These are phyloP conservation scores for Kodamaea leandrae DNA, from an alignment of 805 yeast genomes.

Conservation along the genomic window DNA sequence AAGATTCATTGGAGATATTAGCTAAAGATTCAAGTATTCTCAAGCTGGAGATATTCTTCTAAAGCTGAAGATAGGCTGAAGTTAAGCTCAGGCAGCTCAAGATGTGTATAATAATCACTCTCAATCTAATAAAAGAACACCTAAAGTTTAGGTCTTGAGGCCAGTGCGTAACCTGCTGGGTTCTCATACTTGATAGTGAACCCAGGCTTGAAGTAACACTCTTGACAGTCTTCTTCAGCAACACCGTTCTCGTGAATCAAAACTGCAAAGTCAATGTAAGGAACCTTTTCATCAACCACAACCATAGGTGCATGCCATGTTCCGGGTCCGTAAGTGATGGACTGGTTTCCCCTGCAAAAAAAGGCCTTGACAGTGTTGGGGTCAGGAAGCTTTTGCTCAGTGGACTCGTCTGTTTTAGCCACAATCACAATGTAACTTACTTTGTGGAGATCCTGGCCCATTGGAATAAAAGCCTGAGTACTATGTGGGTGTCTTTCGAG, in stretches of 20 bases:
- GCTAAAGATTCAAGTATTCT: too few relatives aligned
- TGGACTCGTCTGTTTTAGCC: constrained; percentile 50
- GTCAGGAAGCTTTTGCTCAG: constrained; percentile 53
- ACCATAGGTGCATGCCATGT: constrained; percentile 99
- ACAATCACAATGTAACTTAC: constrained; percentile 77
- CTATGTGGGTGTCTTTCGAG: constrained; percentile 87
- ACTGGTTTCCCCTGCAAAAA: constrained; percentile 75
- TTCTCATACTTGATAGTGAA: constrained; percentile 31
- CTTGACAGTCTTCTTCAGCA: constrained; percentile 77
- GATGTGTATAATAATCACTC: neutral
- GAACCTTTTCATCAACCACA: constrained; percentile 58
- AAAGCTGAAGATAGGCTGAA: too few relatives aligned
- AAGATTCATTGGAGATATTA: too few relatives aligned
- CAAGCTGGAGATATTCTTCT: too few relatives aligned
- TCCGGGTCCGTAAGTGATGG: constrained; percentile 82
- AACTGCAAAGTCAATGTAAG: constrained; percentile 75
- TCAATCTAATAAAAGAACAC: too few relatives aligned
- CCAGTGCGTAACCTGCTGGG: constrained; percentile 8
- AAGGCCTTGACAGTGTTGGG: constrained; percentile 63
- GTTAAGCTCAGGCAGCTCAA: too few relatives aligned
- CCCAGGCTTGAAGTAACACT: constrained; percentile 67
- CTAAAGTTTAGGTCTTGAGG: constrained; percentile 2
- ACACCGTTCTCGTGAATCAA: constrained; percentile 81
- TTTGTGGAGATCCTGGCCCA: constrained; percentile 58
- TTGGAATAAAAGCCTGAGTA: constrained; percentile 88